phyloP scores from a whole-genome alignment of 2,329 filamentous ascomycete genomes.

The Fusarium avenaceum region DNA sequence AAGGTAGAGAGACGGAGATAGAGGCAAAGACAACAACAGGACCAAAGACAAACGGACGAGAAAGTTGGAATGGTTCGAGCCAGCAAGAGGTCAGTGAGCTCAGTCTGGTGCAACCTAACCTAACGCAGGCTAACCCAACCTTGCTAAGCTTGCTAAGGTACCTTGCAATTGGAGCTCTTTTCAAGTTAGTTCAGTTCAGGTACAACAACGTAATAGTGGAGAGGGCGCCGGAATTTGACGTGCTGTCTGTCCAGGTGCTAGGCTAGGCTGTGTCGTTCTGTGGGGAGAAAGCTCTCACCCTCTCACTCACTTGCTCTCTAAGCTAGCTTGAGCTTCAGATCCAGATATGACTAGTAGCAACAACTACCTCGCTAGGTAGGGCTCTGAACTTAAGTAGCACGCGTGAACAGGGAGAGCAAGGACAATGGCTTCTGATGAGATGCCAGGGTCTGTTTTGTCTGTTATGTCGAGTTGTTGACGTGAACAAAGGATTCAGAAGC shows the following conservation, averaged over 20 bases:
- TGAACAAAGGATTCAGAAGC: constrained; percentile 43
- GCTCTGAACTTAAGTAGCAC: background rate
- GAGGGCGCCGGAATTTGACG: constrained; percentile 33
- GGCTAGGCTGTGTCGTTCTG: constrained; percentile 36
- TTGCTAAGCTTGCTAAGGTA: background rate
- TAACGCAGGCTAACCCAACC: constrained; percentile 11
- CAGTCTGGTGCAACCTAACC: constrained; percentile 35
- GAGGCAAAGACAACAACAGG: background rate
- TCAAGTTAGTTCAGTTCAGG: constrained; percentile 38
- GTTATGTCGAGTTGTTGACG: constrained; percentile 21
- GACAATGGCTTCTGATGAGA: constrained; percentile 23
- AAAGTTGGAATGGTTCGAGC: constrained; percentile 41
- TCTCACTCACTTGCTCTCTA: constrained; percentile 6
- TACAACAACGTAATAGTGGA: constrained; percentile 37
- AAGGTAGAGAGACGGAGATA: background rate
- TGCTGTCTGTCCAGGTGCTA: constrained; percentile 23
- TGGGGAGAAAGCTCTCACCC: constrained; percentile 37
- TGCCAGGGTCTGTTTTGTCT: constrained; percentile 8
- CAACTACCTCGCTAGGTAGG: background rate
- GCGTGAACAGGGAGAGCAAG: background rate
- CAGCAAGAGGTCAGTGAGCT: constrained; percentile 46
- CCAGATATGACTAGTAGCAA: constrained; percentile 6
- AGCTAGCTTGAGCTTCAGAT: constrained; percentile 31
- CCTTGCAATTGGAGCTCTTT: constrained; percentile 36
- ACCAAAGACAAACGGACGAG: constrained; percentile 12